These are phyloP conservation scores for Obelidium mucronatum DNA, from an alignment of 192 early-diverging fungal species.

Conservation along the genomic window DNA sequence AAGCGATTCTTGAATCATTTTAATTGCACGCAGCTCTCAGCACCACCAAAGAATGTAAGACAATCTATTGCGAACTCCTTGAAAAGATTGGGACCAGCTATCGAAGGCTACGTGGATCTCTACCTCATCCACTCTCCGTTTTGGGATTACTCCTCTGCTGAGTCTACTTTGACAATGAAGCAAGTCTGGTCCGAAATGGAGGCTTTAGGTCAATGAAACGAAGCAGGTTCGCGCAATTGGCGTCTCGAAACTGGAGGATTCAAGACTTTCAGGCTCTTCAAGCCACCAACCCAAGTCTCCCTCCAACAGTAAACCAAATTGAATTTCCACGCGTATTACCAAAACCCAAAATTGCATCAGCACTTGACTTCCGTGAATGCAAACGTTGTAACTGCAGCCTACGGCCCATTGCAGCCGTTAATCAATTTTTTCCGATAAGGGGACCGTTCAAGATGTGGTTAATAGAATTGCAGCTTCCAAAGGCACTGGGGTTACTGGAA, in stretches of 20 bases:
- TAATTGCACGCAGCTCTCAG: slow-evolving; percentile 11
- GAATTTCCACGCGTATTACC: slow-evolving; percentile 48
- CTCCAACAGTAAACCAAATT: slow-evolving; percentile 36
- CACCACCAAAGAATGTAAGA: slow-evolving; percentile 12
- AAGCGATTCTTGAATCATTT: no score
- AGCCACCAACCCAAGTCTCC: slow-evolving; percentile 1
- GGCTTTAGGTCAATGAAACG: slow-evolving; percentile 59
- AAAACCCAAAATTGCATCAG: background rate
- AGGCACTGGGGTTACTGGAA: slow-evolving; percentile 11
- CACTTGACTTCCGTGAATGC: background rate
- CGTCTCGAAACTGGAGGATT: slow-evolving; percentile 75
- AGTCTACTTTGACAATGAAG: slow-evolving; percentile 44
- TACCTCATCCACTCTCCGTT: slow-evolving; percentile 86
- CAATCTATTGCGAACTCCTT: slow-evolving; percentile 47
- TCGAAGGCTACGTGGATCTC: slow-evolving; percentile 72
- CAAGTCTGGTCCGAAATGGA: slow-evolving; percentile 82
- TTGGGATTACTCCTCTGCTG: slow-evolving; percentile 16
- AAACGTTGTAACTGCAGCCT: slow-evolving; percentile 44
- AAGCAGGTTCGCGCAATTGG: slow-evolving; percentile 80
- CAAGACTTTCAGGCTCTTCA: slow-evolving; percentile 21
- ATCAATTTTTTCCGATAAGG: slow-evolving; percentile 28
- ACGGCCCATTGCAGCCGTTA: slow-evolving; percentile 52
- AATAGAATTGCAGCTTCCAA: slow-evolving; percentile 11
- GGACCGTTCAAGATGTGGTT: background rate
- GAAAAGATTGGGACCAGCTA: slow-evolving; percentile 67